phyloP scores from a whole-genome alignment of 2,329 filamentous ascomycete genomes.

The Talaromyces rugulosus region DNA sequence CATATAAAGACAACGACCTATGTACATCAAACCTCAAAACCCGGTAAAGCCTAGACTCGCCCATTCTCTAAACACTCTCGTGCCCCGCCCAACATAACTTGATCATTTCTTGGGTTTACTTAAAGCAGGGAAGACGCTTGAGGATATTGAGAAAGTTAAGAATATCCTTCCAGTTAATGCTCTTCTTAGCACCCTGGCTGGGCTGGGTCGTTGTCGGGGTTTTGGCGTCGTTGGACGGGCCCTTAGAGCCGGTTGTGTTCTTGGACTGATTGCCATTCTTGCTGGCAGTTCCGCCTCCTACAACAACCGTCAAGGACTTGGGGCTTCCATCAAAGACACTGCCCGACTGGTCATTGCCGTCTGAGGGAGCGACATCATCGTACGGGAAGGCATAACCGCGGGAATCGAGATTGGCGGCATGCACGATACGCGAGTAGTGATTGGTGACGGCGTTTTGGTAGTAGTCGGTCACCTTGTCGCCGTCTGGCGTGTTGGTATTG shows the following conservation, averaged over 20 bases:
- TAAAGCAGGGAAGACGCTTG: constrained; percentile 9
- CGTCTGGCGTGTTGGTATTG: constrained; percentile 49
- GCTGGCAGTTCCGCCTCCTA: constrained; percentile 43
- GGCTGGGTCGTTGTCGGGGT: not conserved
- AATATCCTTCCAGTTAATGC: constrained; percentile 3
- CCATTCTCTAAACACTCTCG: not conserved
- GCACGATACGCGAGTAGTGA: constrained; percentile 63
- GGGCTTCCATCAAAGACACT: constrained; percentile 57
- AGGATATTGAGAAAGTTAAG: constrained; percentile 5
- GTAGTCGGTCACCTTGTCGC: constrained; percentile 47
- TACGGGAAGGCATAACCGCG: constrained; percentile 68
- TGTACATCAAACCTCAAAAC: not conserved
- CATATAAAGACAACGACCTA: not conserved
- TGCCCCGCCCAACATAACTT: not conserved
- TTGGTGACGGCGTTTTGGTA: constrained; percentile 57
- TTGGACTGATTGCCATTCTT: constrained; percentile 11
- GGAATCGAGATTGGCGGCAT: constrained; percentile 56
- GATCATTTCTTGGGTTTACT: not conserved
- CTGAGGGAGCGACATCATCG: constrained; percentile 60
- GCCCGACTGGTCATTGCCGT: constrained; percentile 58
- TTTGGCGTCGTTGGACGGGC: not conserved
- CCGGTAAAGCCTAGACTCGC: not conserved
- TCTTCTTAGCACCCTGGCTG: not conserved
- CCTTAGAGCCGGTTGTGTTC: not conserved
- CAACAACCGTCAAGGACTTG: constrained; percentile 51